Base-by-base conservation (phyloP, 345 rosid genomes). In the Boechera retrofracta region DNA sequence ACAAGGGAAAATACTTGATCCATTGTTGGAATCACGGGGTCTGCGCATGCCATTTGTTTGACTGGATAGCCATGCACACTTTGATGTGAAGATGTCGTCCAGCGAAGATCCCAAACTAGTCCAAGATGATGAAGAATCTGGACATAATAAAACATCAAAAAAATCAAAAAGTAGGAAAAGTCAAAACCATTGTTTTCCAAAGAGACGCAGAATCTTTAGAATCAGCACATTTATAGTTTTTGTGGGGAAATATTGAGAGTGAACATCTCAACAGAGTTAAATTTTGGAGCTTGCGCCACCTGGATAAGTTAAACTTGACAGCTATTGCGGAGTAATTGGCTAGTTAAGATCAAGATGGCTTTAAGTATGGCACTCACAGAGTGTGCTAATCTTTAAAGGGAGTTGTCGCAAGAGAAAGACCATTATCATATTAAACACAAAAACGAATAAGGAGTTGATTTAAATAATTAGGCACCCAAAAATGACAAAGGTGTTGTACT, bases 101-200 rank as follows among this genome's bases (percentile, higher is more conserved):
- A 94, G 15, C 97, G 96, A 73, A 92, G 66, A 64, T 86, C 82
- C 98, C 98, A 94, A 69, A 91, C 95, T 75, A 84, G 49, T 60
- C 89, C 91, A 85, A 92, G 94, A 82, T 94, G 98, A 82, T 87
- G 85, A 69, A 94, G 88, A 74, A 94, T 87, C 98, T 94, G 87
- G 61, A 47, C 64, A 83, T 26, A 80, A 73, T 60, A 76, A 52
- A 59, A 67, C 42, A 65, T 49, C 29, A 32, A 39, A 59, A 21
- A 39, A 42, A 72, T 51, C 21, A 49, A 45, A 78, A 59, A 59
- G 35, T 45, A 32, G 29, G 67, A 61, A 35, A 51, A 60, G 52
- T 24, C 45, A 62, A 61, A 61, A 53, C 49, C 64, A 61, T 39
- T 76, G 31, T 51, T 68, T 32, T 51, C 52, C 47, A 60, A 39